These are phyloP conservation scores for Haplosporangium gracile DNA, from an alignment of 192 early-diverging fungal species.

Conservation along the genomic window DNA sequence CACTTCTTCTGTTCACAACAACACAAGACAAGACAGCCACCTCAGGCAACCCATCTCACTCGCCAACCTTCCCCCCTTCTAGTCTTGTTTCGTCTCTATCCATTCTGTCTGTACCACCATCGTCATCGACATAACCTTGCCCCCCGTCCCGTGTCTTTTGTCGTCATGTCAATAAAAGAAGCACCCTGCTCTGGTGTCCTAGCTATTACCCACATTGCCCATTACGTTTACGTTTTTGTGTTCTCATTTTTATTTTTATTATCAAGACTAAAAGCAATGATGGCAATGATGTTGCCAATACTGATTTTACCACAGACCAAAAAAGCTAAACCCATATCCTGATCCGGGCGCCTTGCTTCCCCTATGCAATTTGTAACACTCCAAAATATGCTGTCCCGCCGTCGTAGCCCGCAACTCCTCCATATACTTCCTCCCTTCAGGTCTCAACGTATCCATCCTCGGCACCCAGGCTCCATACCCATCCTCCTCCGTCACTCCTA, in stretches of 20 bases:
- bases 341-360: constrained; percentile 39
- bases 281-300: neutral
- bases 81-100: neutral
- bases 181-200: too few species aligned
- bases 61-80: neutral
- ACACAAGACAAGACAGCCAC: neutral
- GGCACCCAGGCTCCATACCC: constrained; percentile 47
- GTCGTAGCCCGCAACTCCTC: constrained; percentile 37
- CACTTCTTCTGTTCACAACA: neutral
- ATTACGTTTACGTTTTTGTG: neutral
- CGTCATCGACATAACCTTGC: neutral
- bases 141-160: neutral
- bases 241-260: neutral
- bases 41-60: neutral
- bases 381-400: constrained; percentile 45
- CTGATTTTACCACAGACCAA: constrained; percentile 32
- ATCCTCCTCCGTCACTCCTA: constrained; percentile 33
- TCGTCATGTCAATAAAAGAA: too few species aligned
- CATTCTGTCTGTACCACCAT: neutral
- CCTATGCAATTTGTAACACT: constrained; percentile 44
- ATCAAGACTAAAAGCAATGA: neutral
- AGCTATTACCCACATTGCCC: too few species aligned
- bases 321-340: constrained; percentile 34
- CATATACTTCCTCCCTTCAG: constrained; percentile 25
- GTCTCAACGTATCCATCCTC: neutral